Percentiles rank a stretch among this genome's conserved stretches.
Evolutionary conservation across 2,329 filamentous ascomycete species (phyloP).

Genomic region (Tetracladium maxilliforme): DNA sequence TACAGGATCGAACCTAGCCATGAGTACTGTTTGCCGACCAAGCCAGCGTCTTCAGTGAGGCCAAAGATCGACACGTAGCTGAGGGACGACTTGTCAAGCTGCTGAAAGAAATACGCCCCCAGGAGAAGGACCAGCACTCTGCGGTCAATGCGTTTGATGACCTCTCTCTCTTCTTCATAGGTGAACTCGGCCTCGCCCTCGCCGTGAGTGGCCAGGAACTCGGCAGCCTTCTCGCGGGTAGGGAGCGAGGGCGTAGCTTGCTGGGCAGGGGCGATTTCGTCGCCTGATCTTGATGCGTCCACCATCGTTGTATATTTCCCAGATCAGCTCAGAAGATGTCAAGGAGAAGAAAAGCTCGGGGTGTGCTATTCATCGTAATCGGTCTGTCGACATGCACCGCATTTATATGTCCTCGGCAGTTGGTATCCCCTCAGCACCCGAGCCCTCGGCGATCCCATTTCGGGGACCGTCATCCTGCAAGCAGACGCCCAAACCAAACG

Average conservation of each 20-base stretch:
- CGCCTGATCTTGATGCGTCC: conserved; percentile 1
- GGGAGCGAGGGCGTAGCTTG: conserved; percentile 1
- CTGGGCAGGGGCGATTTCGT: conserved; percentile 11
- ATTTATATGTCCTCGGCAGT: too few species aligned
- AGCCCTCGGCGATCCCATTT: too few species aligned
- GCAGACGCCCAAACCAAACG: too few species aligned
- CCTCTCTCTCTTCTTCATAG: conserved; percentile 31
- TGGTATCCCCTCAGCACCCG: too few species aligned
- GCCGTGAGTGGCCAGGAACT: conserved; percentile 25
- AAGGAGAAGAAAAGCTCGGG: too few species aligned
- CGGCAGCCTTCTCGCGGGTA: conserved; percentile 24
- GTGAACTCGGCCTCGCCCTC: conserved; percentile 22
- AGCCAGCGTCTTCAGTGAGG: conserved; percentile 27
- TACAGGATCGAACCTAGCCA: conserved; percentile 49
- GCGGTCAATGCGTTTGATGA: conserved; percentile 30
- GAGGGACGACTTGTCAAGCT: conserved; percentile 19
- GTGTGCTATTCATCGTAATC: too few species aligned
- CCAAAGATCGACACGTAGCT: conserved; percentile 33
- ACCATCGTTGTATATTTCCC: neutral
- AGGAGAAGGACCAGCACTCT: conserved; percentile 34
- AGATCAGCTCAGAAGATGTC: neutral
- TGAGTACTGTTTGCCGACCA: conserved; percentile 32
- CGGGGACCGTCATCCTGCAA: too few species aligned
- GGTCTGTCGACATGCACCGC: too few species aligned
- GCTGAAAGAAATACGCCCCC: conserved; percentile 41